phyloP scores from a whole-genome alignment of 495 filamentous ascomycete species.

The Tetracladium marchalianum region DNA sequence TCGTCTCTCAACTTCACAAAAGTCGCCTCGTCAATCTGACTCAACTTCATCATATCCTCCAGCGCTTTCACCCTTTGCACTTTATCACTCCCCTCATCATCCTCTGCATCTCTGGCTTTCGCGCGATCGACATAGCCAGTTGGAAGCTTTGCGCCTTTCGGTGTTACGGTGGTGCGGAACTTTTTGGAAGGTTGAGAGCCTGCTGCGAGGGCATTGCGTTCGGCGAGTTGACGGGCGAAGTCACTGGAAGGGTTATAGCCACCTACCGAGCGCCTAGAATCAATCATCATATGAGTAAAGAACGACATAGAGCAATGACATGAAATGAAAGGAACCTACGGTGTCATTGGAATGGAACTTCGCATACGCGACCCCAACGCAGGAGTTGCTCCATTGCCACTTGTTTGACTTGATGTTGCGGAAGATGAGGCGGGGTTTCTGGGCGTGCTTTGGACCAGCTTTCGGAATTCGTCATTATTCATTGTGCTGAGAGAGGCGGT shows the following conservation, averaged over 20 bases:
- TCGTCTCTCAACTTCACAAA: constrained; percentile 65
- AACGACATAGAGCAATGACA: neutral
- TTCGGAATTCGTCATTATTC: constrained; percentile 96
- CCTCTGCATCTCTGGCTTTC: constrained; percentile 30
- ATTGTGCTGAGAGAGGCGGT: constrained; percentile 34
- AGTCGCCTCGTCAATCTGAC: constrained; percentile 64
- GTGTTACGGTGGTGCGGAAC: constrained; percentile 69
- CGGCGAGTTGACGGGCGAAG: constrained; percentile 79
- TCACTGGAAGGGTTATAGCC: constrained; percentile 43
- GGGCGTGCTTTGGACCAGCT: constrained; percentile 54
- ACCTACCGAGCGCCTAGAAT: constrained; percentile 54
- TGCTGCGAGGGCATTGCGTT: constrained; percentile 44
- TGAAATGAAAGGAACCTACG: constrained; percentile 36
- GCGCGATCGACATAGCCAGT: constrained; percentile 83
- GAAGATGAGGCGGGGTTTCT: constrained; percentile 22
- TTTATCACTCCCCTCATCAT: constrained; percentile 49
- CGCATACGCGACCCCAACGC: constrained; percentile 56
- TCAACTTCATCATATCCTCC: constrained; percentile 72
- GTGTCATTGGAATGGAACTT: constrained; percentile 79
- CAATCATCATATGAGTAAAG: neutral
- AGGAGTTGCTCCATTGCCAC: constrained; percentile 23
- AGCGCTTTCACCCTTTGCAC: constrained; percentile 60
- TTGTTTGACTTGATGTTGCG: constrained; percentile 23
- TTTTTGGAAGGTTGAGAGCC: constrained; percentile 42
- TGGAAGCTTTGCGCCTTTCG: constrained; percentile 73